Conservation (phyloP, 2,329 filamentous ascomycete species). For the Cytospora mali region DNA sequence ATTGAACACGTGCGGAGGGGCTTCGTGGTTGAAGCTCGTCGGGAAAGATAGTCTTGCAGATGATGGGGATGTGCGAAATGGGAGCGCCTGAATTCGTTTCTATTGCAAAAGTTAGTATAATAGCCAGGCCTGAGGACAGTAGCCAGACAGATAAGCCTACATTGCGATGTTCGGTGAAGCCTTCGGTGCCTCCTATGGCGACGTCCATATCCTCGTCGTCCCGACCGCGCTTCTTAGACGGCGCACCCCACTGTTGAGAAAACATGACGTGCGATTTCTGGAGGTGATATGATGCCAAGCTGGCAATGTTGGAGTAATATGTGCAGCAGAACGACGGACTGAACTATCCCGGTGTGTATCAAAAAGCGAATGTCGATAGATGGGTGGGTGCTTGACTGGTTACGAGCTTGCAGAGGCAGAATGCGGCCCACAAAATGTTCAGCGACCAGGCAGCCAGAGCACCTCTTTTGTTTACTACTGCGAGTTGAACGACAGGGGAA, state of each 20-base stretch:
- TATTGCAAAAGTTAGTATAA: constrained; percentile 33
- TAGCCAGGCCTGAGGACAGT: background rate
- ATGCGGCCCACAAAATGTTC: background rate
- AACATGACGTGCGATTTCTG: constrained; percentile 40
- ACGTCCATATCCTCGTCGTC: constrained; percentile 49
- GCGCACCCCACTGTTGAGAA: constrained; percentile 41
- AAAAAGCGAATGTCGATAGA: constrained; percentile 23
- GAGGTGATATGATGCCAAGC: constrained; percentile 10
- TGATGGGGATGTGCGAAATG: constrained; percentile 50
- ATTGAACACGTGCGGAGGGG: constrained; percentile 29
- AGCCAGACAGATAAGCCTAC: constrained; percentile 38
- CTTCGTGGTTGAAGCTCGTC: constrained; percentile 32
- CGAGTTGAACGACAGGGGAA: background rate
- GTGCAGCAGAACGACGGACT: background rate
- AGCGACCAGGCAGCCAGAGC: background rate
- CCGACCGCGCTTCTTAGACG: constrained; percentile 48
- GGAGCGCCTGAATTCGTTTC: constrained; percentile 59
- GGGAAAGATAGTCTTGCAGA: constrained; percentile 40
- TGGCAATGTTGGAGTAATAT: constrained; percentile 8
- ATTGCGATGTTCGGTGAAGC: constrained; percentile 55
- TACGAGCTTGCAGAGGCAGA: background rate
- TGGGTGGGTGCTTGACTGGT: background rate
- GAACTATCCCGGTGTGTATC: background rate
- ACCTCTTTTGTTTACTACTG: background rate
- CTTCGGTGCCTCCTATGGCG: constrained; percentile 39